Evolutionary conservation across 805 yeast genomes (phyloP).

Genomic region (Metschnikowia gelsemii): DNA sequence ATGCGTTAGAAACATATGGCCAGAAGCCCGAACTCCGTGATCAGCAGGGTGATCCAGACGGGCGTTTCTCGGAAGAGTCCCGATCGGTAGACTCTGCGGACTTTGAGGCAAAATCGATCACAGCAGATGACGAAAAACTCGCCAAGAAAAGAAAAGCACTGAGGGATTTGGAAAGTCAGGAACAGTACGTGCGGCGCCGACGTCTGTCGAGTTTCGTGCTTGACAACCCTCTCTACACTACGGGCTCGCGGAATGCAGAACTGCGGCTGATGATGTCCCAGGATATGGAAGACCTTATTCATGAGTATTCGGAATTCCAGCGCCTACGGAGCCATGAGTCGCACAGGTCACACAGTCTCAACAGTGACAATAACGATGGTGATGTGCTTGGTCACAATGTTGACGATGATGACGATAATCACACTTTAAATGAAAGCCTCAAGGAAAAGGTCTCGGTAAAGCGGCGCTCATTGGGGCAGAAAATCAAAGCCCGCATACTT

Average conservation of each 20-base stretch:
- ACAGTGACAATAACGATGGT: not conserved
- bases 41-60: too few species aligned
- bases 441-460: too few species aligned
- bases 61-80: slow-evolving; percentile 4
- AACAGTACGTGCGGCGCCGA: slow-evolving; percentile 5
- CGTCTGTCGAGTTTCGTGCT: slow-evolving; percentile 5
- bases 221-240: slow-evolving; percentile 17
- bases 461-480: not conserved
- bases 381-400: not conserved
- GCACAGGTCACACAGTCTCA: slow-evolving; percentile 1
- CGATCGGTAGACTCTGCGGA: slow-evolving; percentile 6
- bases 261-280: slow-evolving; percentile 30
- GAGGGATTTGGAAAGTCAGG: not conserved
- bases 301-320: slow-evolving; percentile 49
- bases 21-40: not conserved
- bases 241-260: slow-evolving; percentile 26
- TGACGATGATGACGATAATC: not conserved
- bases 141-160: not conserved
- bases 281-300: slow-evolving; percentile 40
- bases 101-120: slow-evolving; percentile 10
- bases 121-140: not conserved
- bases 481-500: slow-evolving; percentile 3
- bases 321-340: slow-evolving; percentile 25
- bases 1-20: too few species aligned
- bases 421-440: too few species aligned